Base-by-base conservation (phyloP, 495 filamentous ascomycete species). In the Penicillium goetzii region DNA sequence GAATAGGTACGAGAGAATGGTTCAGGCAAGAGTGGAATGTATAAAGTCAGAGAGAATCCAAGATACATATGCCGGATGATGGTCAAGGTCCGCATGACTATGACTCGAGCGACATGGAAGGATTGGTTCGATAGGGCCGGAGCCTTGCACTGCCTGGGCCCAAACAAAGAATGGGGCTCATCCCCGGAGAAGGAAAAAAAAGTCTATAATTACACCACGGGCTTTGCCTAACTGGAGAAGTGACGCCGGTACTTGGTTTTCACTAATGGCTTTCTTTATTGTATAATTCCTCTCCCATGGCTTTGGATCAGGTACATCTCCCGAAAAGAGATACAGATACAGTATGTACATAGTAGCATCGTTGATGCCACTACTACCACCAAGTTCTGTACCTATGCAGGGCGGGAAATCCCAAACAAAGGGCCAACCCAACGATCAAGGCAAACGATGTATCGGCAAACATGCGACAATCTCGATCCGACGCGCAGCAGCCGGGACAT, bases 391-490 rank as follows among this genome's bases (percentile, higher is more conserved):
- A n/a, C n/a, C n/a, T 43, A 43, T 4, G 41, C 19, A 47, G 19
- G 19, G 12, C 12, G 41, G 11, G 1, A 4, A 50, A 26, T 15
- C 25, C 30, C 47, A 45, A 45, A 50, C 47, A 50, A 49, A 28
- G 25, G 3, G 23, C 11, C 41, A 11, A 21, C 41, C 41, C 19
- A 9, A 45, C 10, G 25, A 50, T 15, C 23, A 50, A 19, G 25
- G 25, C 47, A 50, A 50, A 50, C 47, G 23, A 28, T 15, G 23
- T 15, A 49, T 49, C 11, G 47, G 25, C 25, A 50, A 50, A 50
- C 25, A 26, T 50, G 47, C 47, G 47, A 50, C 47, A 26, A 50
- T 50, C 47, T 28, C 47, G 14, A 50, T 28, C 47, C 47, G 47
- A 50, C 47, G 25, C 23, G 47, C 23, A 50, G 41, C 17, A 43